Conservation (phyloP, 2,329 filamentous ascomycete species). For the Berkeleyomyces basicola region DNA sequence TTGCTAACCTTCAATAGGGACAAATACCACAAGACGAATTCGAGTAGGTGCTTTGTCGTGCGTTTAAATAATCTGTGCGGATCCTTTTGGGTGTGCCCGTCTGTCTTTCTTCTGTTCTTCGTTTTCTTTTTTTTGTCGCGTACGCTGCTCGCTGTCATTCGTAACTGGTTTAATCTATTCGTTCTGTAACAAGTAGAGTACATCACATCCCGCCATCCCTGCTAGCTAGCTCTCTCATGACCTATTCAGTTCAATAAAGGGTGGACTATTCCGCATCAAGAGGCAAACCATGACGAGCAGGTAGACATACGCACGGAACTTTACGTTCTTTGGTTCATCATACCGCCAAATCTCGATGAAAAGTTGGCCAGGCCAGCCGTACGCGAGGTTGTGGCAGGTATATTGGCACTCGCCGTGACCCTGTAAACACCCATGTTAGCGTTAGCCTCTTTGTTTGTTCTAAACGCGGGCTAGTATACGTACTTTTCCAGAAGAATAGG, state of each 20-base stretch:
- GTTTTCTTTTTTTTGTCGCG: background rate
- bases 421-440: constrained; percentile 25
- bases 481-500: constrained; percentile 86
- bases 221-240: too few species aligned
- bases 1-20: constrained; percentile 19
- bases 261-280: too few species aligned
- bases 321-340: constrained; percentile 13
- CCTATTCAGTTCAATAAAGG: too few species aligned
- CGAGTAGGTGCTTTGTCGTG: constrained; percentile 19
- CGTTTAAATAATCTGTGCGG: background rate
- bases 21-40: constrained; percentile 31
- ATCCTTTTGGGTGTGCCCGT: background rate
- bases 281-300: too few species aligned
- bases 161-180: background rate
- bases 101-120: background rate
- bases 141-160: background rate
- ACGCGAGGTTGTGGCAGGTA: constrained; percentile 37
- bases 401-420: constrained; percentile 38
- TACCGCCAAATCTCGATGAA: constrained; percentile 53
- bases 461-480: constrained; percentile 16
- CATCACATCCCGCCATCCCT: too few species aligned
- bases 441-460: background rate
- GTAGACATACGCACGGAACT: too few species aligned
- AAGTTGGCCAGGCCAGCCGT: constrained; percentile 52
- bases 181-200: too few species aligned